phyloP scores from a whole-genome alignment of 2,329 filamentous ascomycete genomes.

The Chrysosphaeria jannelii region DNA sequence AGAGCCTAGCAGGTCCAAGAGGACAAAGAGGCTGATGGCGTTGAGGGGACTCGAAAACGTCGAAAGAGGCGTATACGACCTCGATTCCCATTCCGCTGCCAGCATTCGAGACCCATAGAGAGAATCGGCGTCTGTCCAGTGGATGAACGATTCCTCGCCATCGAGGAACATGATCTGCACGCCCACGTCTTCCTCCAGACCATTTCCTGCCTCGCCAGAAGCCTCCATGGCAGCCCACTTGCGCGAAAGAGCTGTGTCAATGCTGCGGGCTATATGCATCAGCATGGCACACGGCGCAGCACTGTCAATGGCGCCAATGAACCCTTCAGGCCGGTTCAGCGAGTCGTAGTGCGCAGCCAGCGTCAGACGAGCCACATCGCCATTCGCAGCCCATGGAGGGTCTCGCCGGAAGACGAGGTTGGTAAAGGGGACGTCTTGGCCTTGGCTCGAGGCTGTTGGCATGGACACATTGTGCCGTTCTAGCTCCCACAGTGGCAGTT shows the following conservation, averaged over 20 bases:
- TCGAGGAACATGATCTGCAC: slow-evolving; percentile 77
- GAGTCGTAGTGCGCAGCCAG: slow-evolving; percentile 88
- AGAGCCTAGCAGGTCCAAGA: slow-evolving; percentile 27
- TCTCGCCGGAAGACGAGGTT: slow-evolving; percentile 73
- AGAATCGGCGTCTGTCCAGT: slow-evolving; percentile 57
- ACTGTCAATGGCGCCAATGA: slow-evolving; percentile 81
- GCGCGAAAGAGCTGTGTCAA: slow-evolving; percentile 48
- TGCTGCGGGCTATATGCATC: slow-evolving; percentile 52
- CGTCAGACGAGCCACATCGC: slow-evolving; percentile 54
- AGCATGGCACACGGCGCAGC: slow-evolving; percentile 86
- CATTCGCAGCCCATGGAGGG: slow-evolving; percentile 47
- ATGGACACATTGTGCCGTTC: slow-evolving; percentile 75
- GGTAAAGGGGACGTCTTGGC: slow-evolving; percentile 45
- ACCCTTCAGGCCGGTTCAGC: slow-evolving; percentile 49
- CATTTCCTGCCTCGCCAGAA: slow-evolving; percentile 18
- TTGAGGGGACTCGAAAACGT: slow-evolving; percentile 43
- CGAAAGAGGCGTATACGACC: slow-evolving; percentile 38
- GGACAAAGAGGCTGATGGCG: slow-evolving; percentile 41
- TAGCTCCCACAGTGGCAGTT: slow-evolving; percentile 52
- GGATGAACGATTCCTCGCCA: slow-evolving; percentile 71
- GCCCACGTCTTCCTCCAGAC: slow-evolving; percentile 45
- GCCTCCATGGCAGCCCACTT: slow-evolving; percentile 53
- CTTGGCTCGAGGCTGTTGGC: slow-evolving; percentile 45
- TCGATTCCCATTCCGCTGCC: slow-evolving; percentile 42
- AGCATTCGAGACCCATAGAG: slow-evolving; percentile 49